Conservation (phyloP, 176 grass and related monocot species). For the Pontederia paniculata region DNA sequence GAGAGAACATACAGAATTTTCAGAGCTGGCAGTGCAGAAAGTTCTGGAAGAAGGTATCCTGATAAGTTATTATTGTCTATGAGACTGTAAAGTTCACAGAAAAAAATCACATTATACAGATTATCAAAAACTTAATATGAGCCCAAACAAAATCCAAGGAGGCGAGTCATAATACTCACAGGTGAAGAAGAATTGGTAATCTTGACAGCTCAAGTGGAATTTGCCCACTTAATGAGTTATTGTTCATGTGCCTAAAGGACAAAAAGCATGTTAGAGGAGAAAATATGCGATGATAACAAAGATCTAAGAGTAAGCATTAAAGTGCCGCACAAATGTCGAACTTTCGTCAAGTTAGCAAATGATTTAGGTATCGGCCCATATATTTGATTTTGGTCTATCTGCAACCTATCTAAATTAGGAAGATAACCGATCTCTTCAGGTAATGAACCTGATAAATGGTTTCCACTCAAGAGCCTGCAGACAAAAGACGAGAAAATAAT, state of each 20-base stretch:
- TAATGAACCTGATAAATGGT: conserved; percentile 58
- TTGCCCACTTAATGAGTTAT: conserved; percentile 93
- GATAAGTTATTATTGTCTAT: conserved; percentile 87
- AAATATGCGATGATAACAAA: background rate
- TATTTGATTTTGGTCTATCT: conserved; percentile 73
- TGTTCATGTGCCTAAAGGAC: conserved; percentile 84
- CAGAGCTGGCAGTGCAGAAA: conserved; percentile 26
- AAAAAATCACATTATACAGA: conserved; percentile 6
- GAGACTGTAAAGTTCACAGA: conserved; percentile 43
- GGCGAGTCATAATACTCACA: conserved; percentile 41
- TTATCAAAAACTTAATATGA: conserved; percentile 4
- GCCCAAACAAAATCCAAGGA: conserved; percentile 3
- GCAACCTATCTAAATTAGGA: conserved; percentile 52
- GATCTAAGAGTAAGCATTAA: background rate
- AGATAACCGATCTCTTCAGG: conserved; percentile 86
- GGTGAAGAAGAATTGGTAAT: conserved; percentile 44
- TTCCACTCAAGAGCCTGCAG: conserved; percentile 86
- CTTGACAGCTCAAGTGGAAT: conserved; percentile 63
- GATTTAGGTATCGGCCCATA: conserved; percentile 84
- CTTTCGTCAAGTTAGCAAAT: conserved; percentile 57
- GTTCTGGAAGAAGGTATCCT: conserved; percentile 66
- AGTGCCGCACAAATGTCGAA: conserved; percentile 69
- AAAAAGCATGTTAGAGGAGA: conserved; percentile 13
- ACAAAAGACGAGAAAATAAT: background rate
- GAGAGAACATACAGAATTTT: conserved; percentile 65